A percentile compares a stretch with the other conserved stretches of the same genome.
phyloP scores from a whole-genome alignment of 2,329 filamentous ascomycete genomes.

The Stachybotrys chlorohalonatus region DNA sequence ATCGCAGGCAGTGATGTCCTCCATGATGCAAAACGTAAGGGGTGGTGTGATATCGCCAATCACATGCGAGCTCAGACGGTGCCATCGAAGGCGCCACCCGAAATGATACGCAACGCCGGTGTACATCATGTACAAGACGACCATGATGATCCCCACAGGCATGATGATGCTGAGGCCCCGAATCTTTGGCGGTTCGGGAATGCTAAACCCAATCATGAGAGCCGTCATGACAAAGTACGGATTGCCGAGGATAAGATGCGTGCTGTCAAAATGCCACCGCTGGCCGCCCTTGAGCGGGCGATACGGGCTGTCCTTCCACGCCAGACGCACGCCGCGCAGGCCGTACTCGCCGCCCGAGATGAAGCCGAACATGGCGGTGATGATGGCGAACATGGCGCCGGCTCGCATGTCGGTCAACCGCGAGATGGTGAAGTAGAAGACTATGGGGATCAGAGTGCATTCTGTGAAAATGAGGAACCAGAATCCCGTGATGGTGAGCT shows the following conservation, averaged over 20 bases:
- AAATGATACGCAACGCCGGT: constrained; percentile 8
- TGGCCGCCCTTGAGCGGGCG: constrained; percentile 24
- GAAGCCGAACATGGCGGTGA: constrained; percentile 37
- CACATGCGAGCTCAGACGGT: constrained; percentile 44
- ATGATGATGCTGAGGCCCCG: constrained; percentile 31
- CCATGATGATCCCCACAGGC: constrained; percentile 29
- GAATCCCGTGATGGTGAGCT: constrained; percentile 11
- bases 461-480: constrained; percentile 14
- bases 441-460: constrained; percentile 27
- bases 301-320: constrained; percentile 25
- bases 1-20: constrained; percentile 53
- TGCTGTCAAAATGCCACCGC: constrained; percentile 31
- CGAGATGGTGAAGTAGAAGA: constrained; percentile 34
- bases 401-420: constrained; percentile 12
- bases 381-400: constrained; percentile 30
- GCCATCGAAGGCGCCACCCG: constrained; percentile 4
- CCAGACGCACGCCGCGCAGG: constrained; percentile 27
- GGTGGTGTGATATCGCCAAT: constrained; percentile 45
- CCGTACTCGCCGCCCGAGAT: constrained; percentile 36
- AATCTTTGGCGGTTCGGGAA: constrained; percentile 29
- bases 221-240: constrained; percentile 30
- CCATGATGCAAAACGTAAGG: constrained; percentile 47
- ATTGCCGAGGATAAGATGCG: constrained; percentile 27
- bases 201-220: constrained; percentile 29
- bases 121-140: constrained; percentile 23